phyloP scores from a whole-genome alignment of 306 rosid species.

The Lagenaria siceraria region DNA sequence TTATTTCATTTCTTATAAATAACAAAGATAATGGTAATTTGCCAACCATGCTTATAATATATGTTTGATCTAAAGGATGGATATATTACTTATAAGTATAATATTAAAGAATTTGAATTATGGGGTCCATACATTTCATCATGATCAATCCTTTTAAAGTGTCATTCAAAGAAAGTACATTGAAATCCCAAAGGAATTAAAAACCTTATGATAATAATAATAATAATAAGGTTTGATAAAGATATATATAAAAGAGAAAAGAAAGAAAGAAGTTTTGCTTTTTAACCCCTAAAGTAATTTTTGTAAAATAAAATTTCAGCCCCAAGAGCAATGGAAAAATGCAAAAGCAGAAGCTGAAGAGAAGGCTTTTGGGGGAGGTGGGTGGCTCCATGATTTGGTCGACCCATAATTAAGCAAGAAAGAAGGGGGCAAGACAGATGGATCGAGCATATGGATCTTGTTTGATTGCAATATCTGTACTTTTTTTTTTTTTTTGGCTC shows the following conservation, averaged over 20 bases:
- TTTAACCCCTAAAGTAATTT: not conserved
- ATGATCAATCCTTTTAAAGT: not conserved
- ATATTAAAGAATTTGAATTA: not conserved
- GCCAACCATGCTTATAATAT: no score
- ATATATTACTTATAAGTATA: no score
- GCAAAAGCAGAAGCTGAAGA: constrained; percentile 90
- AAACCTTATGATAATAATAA: not conserved
- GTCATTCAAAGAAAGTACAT: not conserved
- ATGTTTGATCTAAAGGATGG: no score
- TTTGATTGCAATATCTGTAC: constrained; percentile 8
- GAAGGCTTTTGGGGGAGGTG: not conserved
- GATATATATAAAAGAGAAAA: not conserved
- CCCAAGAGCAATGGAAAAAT: constrained; percentile 96
- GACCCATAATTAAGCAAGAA: not conserved
- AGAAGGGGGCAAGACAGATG: not conserved
- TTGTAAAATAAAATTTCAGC: constrained; percentile 24
- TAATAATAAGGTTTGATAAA: no score
- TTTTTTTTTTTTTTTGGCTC: not conserved
- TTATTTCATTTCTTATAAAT: no score
- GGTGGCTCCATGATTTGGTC: constrained; percentile 6
- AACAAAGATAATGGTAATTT: no score
- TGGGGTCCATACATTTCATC: not conserved
- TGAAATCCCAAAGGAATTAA: not conserved
- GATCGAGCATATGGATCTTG: not conserved
- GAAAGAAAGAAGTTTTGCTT: not conserved